Conservation (phyloP, 2,329 filamentous ascomycete species). For the Fusarium sp. region DNA sequence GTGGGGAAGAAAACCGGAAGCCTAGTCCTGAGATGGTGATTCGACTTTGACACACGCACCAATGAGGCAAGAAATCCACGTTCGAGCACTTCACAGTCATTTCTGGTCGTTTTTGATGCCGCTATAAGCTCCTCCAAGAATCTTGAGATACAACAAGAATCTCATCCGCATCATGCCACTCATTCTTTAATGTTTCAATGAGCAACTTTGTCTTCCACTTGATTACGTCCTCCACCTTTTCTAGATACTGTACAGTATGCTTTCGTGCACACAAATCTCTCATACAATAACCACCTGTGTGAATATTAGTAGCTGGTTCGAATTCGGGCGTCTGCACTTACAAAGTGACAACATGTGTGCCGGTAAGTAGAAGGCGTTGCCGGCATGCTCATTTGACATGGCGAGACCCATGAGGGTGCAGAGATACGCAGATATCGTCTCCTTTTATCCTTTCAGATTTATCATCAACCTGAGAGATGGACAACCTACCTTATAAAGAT, state of each 20-base stretch:
- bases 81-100: too few relatives aligned
- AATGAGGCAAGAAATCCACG: too few relatives aligned
- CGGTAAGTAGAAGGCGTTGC: conserved; percentile 10
- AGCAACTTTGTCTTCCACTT: conserved; percentile 9
- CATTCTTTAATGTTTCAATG: neutral
- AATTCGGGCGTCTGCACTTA: fast-evolving
- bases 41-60: too few relatives aligned
- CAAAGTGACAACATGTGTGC: conserved; percentile 17
- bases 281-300: conserved; percentile 8
- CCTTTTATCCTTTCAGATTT: neutral
- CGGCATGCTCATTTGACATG: neutral
- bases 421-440: neutral
- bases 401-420: conserved; percentile 11
- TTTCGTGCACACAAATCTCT: neutral
- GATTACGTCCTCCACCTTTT: neutral
- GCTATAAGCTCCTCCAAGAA: too few relatives aligned
- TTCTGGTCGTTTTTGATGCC: too few relatives aligned
- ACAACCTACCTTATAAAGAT: too few relatives aligned
- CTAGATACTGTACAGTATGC: neutral
- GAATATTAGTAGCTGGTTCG: fast-evolving
- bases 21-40: neutral
- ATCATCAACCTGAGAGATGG: fast-evolving
- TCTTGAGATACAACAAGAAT: too few relatives aligned
- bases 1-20: neutral
- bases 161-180: neutral